Evolutionary conservation across 2,329 filamentous ascomycete species (phyloP).

Genomic region (Penicillium glabrum): DNA sequence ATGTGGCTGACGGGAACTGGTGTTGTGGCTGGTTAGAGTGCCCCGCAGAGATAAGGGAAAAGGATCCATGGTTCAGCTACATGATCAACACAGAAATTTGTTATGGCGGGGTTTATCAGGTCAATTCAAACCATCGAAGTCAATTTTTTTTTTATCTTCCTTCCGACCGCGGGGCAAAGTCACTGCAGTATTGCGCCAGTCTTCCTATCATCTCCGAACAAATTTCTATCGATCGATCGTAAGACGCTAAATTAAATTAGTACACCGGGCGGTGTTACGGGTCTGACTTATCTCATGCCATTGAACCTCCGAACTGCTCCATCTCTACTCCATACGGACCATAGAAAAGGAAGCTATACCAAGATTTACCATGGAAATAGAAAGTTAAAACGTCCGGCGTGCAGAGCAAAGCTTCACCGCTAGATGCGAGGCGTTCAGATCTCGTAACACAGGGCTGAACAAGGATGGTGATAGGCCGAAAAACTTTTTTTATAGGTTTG

Average conservation of each 20-base stretch:
- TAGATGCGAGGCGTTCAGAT: slow-evolving; percentile 19
- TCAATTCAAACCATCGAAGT: background rate
- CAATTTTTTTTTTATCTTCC: background rate
- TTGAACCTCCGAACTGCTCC: background rate
- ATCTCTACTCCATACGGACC: background rate
- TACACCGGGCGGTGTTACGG: background rate
- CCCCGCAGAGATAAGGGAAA: slow-evolving; percentile 10
- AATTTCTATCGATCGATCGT: background rate
- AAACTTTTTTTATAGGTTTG: slow-evolving; percentile 3
- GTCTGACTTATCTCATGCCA: background rate
- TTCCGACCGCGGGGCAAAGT: background rate
- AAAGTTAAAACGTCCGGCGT: slow-evolving; percentile 7
- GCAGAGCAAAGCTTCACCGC: slow-evolving; percentile 23
- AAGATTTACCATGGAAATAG: background rate
- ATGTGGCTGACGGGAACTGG: slow-evolving; percentile 5
- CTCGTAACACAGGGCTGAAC: slow-evolving; percentile 1
- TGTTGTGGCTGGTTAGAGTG: slow-evolving; percentile 2
- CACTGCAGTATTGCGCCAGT: background rate
- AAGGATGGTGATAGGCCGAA: slow-evolving; percentile 16
- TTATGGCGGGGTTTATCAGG: background rate
- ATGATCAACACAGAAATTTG: background rate
- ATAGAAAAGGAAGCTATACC: background rate
- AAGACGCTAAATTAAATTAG: background rate
- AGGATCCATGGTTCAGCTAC: slow-evolving; percentile 5
- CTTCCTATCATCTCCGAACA: background rate